Evolutionary conservation across 768 basidiomycete genomes (phyloP).

Genomic region (Macrocybe gigantea): DNA sequence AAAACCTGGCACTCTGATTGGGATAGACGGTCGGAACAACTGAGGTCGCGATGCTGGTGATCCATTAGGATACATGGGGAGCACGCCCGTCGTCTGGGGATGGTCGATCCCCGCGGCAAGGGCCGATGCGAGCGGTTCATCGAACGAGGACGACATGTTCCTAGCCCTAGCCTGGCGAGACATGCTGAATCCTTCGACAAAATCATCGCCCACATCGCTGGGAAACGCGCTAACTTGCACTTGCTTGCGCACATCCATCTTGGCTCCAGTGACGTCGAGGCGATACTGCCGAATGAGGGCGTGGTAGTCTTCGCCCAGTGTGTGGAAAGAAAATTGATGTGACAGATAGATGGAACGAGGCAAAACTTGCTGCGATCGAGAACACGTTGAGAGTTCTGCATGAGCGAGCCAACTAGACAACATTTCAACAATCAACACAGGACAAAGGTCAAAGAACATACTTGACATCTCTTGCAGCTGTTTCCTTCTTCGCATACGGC

Average conservation of each 20-base stretch:
- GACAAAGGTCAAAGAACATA: constrained; percentile 3
- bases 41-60: constrained; percentile 29
- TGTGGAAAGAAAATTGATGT: constrained; percentile 80
- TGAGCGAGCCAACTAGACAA: constrained; percentile 59
- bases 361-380: constrained; percentile 49
- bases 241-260: constrained; percentile 67
- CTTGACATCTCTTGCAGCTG: constrained; percentile 28
- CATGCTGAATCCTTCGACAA: constrained; percentile 45
- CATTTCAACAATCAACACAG: constrained; percentile 6
- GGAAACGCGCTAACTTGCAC: constrained; percentile 60
- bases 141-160: constrained; percentile 55
- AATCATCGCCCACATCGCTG: constrained; percentile 34
- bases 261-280: constrained; percentile 47
- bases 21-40: constrained; percentile 45
- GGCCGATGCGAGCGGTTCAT: constrained; percentile 74
- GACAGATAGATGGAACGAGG: constrained; percentile 78
- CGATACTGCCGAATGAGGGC: constrained; percentile 65
- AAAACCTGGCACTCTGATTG: constrained; percentile 50
- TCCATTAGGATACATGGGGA: constrained; percentile 85
- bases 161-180: constrained; percentile 31
- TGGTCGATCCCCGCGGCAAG: constrained; percentile 58
- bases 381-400: constrained; percentile 77
- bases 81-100: constrained; percentile 34
- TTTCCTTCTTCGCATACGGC: not conserved
- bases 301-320: constrained; percentile 73